phyloP scores from a whole-genome alignment of 2,329 filamentous ascomycete genomes.

The Pseudogymnoascus sp. region DNA sequence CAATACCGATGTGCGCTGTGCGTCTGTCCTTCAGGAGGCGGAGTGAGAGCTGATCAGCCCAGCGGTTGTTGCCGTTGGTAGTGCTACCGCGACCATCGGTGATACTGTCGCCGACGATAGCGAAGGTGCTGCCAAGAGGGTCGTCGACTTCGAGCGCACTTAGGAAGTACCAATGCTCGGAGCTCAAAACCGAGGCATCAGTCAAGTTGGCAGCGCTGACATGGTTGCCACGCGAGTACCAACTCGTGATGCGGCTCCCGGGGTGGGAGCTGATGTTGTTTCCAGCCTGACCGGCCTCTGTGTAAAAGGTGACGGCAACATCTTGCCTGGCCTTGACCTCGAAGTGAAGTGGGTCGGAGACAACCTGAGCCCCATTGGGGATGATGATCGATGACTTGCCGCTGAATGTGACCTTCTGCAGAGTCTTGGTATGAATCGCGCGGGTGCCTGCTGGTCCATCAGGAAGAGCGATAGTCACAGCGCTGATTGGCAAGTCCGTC shows the following conservation, averaged over 20 bases:
- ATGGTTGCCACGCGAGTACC: conserved; percentile 45
- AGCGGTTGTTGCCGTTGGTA: conserved; percentile 49
- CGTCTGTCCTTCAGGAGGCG: conserved; percentile 35
- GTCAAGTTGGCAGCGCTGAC: conserved; percentile 37
- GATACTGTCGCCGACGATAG: conserved; percentile 58
- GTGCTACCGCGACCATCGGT: conserved; percentile 56
- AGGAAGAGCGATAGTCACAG: conserved; percentile 48
- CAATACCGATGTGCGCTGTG: conserved; percentile 38
- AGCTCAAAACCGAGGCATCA: conserved; percentile 15
- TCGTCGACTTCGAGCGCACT: conserved; percentile 49
- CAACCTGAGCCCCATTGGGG: conserved; percentile 46
- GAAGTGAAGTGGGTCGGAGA: conserved; percentile 53
- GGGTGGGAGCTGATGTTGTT: conserved; percentile 53
- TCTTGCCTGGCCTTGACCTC: conserved; percentile 40
- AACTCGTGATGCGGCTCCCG: conserved; percentile 51
- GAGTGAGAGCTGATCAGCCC: conserved; percentile 40
- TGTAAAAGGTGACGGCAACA: conserved; percentile 50
- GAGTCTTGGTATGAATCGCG: conserved; percentile 39
- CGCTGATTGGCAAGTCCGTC: conserved; percentile 49
- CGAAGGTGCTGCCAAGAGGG: conserved; percentile 37
- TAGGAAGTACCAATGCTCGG: conserved; percentile 52
- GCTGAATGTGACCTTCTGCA: conserved; percentile 48
- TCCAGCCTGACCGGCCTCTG: conserved; percentile 46
- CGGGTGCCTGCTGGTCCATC: conserved; percentile 44
- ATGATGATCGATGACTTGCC: conserved; percentile 40